Percentiles rank a stretch among this genome's conserved stretches.
These are phyloP conservation scores for Morella rubra DNA, from an alignment of 306 rosid species.

Conservation along the genomic window DNA sequence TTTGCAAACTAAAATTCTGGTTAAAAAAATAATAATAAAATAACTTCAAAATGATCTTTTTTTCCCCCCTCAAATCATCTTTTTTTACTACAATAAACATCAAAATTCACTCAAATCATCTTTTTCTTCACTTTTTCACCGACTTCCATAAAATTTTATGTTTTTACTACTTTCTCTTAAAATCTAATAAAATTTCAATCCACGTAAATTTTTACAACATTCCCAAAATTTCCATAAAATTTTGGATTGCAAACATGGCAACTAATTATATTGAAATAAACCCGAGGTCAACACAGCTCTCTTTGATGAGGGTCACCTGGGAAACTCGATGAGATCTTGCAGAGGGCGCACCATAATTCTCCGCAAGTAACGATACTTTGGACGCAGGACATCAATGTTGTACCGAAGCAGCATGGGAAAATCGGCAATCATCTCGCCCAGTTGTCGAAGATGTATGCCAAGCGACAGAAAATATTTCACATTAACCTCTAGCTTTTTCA, in stretches of 20 bases:
- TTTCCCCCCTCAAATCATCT: no score
- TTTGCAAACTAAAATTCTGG: no score
- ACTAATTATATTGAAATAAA: slow-evolving; percentile 1
- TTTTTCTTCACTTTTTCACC: no score
- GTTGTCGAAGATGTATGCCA: slow-evolving; percentile 53
- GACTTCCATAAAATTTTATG: no score
- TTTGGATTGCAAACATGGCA: background rate
- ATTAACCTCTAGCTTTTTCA: slow-evolving; percentile 72
- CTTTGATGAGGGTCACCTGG: slow-evolving; percentile 52
- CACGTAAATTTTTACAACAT: no score
- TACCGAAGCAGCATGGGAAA: slow-evolving; percentile 88
- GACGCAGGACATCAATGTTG: slow-evolving; percentile 71
- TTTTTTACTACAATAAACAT: no score
- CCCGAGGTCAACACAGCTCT: slow-evolving; percentile 13
- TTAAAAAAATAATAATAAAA: no score
- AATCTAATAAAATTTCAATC: no score
- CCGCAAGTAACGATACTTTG: slow-evolving; percentile 75
- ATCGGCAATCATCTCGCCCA: slow-evolving; percentile 89
- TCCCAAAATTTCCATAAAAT: no score
- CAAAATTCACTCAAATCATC: no score
- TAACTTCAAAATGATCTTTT: no score
- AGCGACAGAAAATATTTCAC: slow-evolving; percentile 81
- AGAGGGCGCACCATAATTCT: slow-evolving; percentile 82
- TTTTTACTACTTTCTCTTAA: no score
- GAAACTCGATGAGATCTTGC: slow-evolving; percentile 81